Percentiles rank a stretch among this genome's conserved stretches.
Evolutionary conservation across 352 stramenopile species (phyloP).

Genomic region (Pseudoperonospora humuli): DNA sequence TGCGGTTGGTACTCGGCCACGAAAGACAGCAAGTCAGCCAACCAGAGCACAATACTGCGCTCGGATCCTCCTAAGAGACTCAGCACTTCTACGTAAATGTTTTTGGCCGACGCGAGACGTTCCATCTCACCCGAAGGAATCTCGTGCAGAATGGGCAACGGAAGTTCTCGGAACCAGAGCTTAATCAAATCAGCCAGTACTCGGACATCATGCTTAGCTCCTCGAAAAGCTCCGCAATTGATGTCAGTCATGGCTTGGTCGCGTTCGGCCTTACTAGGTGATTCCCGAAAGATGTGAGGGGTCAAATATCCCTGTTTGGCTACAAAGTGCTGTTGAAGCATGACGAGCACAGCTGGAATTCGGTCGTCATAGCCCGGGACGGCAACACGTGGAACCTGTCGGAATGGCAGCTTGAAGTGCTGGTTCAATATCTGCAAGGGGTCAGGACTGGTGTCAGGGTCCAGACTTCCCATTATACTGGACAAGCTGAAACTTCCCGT

Average conservation of each 20-base stretch:
- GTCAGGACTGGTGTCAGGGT: constrained; percentile 18
- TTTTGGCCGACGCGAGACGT: constrained; percentile 32
- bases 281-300: constrained; percentile 86
- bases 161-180: constrained; percentile 84
- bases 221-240: constrained; percentile 69
- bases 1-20: constrained; percentile 60
- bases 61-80: constrained; percentile 50
- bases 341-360: constrained; percentile 78
- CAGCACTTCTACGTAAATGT: constrained; percentile 33
- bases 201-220: constrained; percentile 59
- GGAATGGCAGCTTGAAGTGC: constrained; percentile 77
- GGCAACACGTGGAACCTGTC: constrained; percentile 54
- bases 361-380: constrained; percentile 66
- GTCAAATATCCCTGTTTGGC: constrained; percentile 49
- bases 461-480: constrained; percentile 22
- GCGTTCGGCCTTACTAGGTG: constrained; percentile 79
- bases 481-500: constrained; percentile 25
- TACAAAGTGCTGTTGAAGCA: constrained; percentile 80
- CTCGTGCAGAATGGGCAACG: constrained; percentile 73
- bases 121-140: constrained; percentile 68
- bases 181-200: constrained; percentile 87
- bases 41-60: constrained; percentile 63
- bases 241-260: constrained; percentile 78
- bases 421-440: constrained; percentile 63
- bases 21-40: constrained; percentile 68